Evolutionary conservation across 2,329 filamentous ascomycete genomes (phyloP).

Genomic region (Colletotrichum eremochloae): DNA sequence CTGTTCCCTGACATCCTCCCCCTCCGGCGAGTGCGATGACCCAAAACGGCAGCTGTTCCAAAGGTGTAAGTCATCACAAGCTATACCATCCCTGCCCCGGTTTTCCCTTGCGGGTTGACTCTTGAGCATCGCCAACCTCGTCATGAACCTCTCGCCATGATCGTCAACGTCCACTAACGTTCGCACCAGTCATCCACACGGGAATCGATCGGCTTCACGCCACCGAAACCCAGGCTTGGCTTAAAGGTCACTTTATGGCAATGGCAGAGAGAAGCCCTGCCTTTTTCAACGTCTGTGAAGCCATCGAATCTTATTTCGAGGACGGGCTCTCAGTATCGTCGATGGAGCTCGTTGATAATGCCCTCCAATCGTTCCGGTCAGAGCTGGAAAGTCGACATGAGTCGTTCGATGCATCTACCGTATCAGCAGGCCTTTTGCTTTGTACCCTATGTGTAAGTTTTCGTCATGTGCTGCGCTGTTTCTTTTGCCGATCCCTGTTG

Average conservation of each 20-base stretch:
- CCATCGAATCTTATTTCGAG: constrained; percentile 39
- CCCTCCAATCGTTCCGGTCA: constrained; percentile 39
- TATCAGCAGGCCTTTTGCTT: constrained; percentile 35
- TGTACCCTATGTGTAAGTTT: constrained; percentile 38
- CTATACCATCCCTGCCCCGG: neutral
- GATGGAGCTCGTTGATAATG: constrained; percentile 39
- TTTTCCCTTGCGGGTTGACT: neutral
- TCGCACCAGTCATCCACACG: constrained; percentile 24
- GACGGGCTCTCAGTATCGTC: constrained; percentile 37
- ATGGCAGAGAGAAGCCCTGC: constrained; percentile 33
- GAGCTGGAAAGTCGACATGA: constrained; percentile 36
- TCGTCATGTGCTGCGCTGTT: no score
- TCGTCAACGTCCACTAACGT: constrained; percentile 5
- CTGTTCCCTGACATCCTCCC: constrained; percentile 10
- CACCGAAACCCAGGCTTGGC: constrained; percentile 34
- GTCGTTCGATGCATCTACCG: constrained; percentile 31
- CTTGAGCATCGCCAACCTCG: neutral
- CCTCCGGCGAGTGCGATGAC: constrained; percentile 15
- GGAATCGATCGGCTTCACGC: constrained; percentile 37
- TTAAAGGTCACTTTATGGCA: constrained; percentile 32
- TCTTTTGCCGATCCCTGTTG: neutral
- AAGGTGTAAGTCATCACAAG: constrained; percentile 18
- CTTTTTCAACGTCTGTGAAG: constrained; percentile 34
- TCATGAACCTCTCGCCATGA: neutral
- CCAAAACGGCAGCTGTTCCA: constrained; percentile 29